Evolutionary conservation across 495 filamentous ascomycete species (phyloP), one percentile per base, ranked within the genome.

Genomic region (Hypoxylon fuscum): DNA sequence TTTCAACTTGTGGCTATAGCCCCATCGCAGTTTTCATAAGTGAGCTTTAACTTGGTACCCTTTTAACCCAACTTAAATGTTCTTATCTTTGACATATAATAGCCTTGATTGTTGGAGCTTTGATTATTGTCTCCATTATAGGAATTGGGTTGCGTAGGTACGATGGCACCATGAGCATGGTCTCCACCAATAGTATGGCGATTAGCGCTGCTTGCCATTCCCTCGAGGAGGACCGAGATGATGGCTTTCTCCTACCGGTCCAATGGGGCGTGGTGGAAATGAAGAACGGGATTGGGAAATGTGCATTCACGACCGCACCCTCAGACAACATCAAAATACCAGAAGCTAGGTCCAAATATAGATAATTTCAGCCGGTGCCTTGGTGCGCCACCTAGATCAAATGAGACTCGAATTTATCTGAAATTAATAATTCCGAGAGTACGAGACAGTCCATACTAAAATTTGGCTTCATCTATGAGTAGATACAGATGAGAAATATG

Each of bases 1-100:
- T 64, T 8, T 56, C 59, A 2, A 74, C 67, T 1, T 72, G 64
- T 32, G 72, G 74, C 1, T 78, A 71, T 40, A 69, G 66, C 0
- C 68, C 66, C 1, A 53, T 73, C 15, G 65, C 73, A 10, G 68
- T 76, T n/a, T 55, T 74, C 12, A 56, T 62, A 17, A 34, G 62
- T 61, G 2, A 44, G 62, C 49, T 18, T 42, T n/a, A 5, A 2
- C 3, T 15, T 3, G n/a, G n/a, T 14, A 38, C n/a, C 35, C 14
- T n/a, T 15, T 14, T 14, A 5, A 5, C 32, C 11, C 12, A 2
- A 5, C 6, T 2, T n/a, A 35, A 2, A 11, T n/a, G 2, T 14
- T 14, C 15, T 3, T 14, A 14, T 14, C 2, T 15, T 14, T 38
- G n/a, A 38, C 35, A 15, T 14, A 38, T 38, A n/a, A 14, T 45